phyloP scores from a whole-genome alignment of 2,329 filamentous ascomycete species.

The Colletotrichum sp. region DNA sequence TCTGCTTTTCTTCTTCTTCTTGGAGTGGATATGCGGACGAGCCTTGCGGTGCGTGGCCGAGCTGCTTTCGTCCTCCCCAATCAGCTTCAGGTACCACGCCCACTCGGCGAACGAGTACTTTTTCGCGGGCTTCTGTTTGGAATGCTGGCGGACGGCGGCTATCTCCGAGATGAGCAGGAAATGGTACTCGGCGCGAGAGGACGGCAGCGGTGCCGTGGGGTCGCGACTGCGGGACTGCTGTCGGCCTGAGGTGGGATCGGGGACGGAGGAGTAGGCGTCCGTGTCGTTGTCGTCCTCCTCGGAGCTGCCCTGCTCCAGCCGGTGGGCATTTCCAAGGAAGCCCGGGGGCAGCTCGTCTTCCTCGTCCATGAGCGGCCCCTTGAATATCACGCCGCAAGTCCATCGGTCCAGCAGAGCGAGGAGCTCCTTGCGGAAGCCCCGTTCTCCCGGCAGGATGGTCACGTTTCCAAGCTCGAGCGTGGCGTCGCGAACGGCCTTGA shows the following conservation, averaged over 20 bases:
- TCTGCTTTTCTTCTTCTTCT: slow-evolving; percentile 22
- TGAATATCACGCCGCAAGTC: slow-evolving; percentile 13
- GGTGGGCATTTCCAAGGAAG: slow-evolving; percentile 42
- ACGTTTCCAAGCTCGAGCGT: slow-evolving; percentile 63
- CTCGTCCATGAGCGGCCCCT: slow-evolving; percentile 25
- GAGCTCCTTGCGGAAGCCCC: slow-evolving; percentile 49
- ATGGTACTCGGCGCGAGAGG: slow-evolving; percentile 51
- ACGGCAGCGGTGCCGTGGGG: slow-evolving; percentile 39
- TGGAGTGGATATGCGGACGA: slow-evolving; percentile 25
- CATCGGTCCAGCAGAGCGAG: slow-evolving; percentile 38
- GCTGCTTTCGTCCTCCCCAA: slow-evolving; percentile 68
- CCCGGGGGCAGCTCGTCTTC: slow-evolving; percentile 45
- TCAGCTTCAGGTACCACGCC: slow-evolving; percentile 82
- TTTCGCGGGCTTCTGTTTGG: slow-evolving; percentile 61
- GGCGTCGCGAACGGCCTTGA: slow-evolving; percentile 63
- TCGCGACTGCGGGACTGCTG: slow-evolving; percentile 42
- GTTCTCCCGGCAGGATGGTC: slow-evolving; percentile 66
- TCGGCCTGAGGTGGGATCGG: slow-evolving; percentile 12
- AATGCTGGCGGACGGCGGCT: slow-evolving; percentile 66
- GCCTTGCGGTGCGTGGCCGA: slow-evolving; percentile 54
- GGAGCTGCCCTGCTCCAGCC: background rate
- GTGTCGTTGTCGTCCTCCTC: slow-evolving; percentile 28
- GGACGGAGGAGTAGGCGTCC: slow-evolving; percentile 8
- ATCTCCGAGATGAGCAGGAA: slow-evolving; percentile 78
- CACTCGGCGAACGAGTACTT: slow-evolving; percentile 84